These are phyloP conservation scores for Podaxis sp. DNA, from an alignment of 768 basidiomycete genomes.

Conservation along the genomic window DNA sequence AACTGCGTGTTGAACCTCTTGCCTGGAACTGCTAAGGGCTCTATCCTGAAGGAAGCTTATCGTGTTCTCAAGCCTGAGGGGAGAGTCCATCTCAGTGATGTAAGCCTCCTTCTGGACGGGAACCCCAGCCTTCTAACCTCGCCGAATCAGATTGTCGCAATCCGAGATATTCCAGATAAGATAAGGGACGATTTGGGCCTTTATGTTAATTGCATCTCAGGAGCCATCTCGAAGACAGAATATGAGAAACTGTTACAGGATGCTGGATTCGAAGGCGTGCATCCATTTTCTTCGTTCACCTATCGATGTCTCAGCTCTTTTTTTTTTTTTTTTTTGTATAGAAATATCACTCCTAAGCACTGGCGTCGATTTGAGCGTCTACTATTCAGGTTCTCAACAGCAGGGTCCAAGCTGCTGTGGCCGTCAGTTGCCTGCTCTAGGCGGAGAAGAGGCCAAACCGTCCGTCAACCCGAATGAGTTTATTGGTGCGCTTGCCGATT, in stretches of 20 bases:
- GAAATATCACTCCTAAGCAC: constrained; percentile 40
- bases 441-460: constrained; percentile 12
- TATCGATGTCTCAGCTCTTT: background rate
- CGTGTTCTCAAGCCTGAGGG: constrained; percentile 58
- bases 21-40: constrained; percentile 37
- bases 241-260: constrained; percentile 35
- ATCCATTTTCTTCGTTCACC: background rate
- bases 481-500: constrained; percentile 33
- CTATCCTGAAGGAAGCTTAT: constrained; percentile 42
- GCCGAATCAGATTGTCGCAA: constrained; percentile 42
- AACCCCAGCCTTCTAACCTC: background rate
- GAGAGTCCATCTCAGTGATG: constrained; percentile 50
- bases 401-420: constrained; percentile 5
- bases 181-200: constrained; percentile 38
- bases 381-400: constrained; percentile 19
- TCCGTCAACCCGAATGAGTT: constrained; percentile 40
- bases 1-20: constrained; percentile 58
- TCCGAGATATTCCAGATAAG: constrained; percentile 37
- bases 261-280: constrained; percentile 42
- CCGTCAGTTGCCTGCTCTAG: constrained; percentile 14
- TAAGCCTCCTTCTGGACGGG: constrained; percentile 22
- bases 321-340: constrained; percentile 18
- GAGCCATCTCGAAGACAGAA: constrained; percentile 38
- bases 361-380: constrained; percentile 38
- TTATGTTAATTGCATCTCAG: constrained; percentile 45